Evolutionary conservation across 129 eudicot genomes (phyloP).

Genomic region (Escallonia rubra): DNA sequence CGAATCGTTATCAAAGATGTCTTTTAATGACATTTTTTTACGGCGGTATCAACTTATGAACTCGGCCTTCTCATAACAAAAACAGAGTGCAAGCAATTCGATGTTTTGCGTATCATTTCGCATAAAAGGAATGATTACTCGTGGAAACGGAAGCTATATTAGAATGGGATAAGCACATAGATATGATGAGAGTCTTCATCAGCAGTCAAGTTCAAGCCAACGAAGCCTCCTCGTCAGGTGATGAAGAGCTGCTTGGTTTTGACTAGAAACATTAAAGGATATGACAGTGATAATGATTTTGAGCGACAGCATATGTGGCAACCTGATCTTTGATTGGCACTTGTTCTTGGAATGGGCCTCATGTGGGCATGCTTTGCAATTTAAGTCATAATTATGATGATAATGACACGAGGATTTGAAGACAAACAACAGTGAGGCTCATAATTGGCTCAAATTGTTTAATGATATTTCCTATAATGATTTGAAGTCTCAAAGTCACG

Average conservation of each 20-base stretch:
- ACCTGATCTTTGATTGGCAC: background rate
- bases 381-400: background rate
- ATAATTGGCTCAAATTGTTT: background rate
- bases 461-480: too few species aligned
- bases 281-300: background rate
- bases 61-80: too few species aligned
- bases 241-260: background rate
- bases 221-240: background rate
- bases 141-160: background rate
- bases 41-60: too few species aligned
- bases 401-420: background rate
- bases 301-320: background rate
- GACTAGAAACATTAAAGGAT: background rate
- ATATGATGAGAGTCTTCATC: background rate
- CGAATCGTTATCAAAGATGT: too few species aligned
- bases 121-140: background rate
- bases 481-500: too few species aligned
- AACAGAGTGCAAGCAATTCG: too few species aligned
- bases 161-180: background rate
- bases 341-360: background rate
- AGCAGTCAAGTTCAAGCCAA: background rate
- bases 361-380: background rate
- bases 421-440: background rate
- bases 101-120: too few species aligned
- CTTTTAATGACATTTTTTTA: too few species aligned